A percentile compares a stretch with the other conserved stretches of the same genome.
These are phyloP conservation scores for Echinosophora koreensis DNA, from an alignment of 306 rosid genomes.

Conservation along the genomic window DNA sequence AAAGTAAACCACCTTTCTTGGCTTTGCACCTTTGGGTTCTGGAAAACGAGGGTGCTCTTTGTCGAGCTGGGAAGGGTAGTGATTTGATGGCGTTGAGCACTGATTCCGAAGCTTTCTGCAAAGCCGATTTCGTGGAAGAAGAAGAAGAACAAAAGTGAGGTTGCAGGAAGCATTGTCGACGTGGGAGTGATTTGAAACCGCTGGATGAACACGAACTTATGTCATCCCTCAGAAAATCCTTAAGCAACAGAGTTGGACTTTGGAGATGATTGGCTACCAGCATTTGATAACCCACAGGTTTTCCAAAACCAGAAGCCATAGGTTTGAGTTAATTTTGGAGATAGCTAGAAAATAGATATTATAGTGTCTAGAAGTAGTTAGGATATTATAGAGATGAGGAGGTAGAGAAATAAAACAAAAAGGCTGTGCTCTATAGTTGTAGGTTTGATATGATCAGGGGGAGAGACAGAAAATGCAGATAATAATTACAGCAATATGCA, in stretches of 20 bases:
- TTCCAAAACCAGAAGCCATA: conserved; percentile 39
- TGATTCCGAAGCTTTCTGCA: conserved; percentile 59
- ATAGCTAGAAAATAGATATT: not conserved
- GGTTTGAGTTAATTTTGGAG: not conserved
- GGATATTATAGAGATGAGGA: not conserved
- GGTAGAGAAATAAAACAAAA: not conserved
- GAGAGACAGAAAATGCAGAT: not conserved
- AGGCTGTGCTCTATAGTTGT: not conserved
- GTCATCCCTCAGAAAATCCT: conserved; percentile 68
- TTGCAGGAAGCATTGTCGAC: conserved; percentile 63
- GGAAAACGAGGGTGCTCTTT: not conserved
- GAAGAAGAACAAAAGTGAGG: conserved; percentile 31
- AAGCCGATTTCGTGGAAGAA: conserved; percentile 44
- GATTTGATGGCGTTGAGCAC: conserved; percentile 59
- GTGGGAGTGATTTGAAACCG: conserved; percentile 69
- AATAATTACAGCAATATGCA: not conserved
- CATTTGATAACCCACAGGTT: conserved; percentile 21
- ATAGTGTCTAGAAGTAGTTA: not conserved
- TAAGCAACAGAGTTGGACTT: conserved; percentile 53
- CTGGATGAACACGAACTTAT: conserved; percentile 71
- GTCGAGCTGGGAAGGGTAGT: conserved; percentile 45
- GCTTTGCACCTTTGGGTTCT: not conserved
- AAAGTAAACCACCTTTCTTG: conserved; percentile 32
- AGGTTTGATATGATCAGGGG: conserved; percentile 5
- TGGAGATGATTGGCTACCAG: not conserved